Percentiles rank a stretch among this genome's conserved stretches.
These are phyloP conservation scores for Penicillium fuscoglaucum DNA, from an alignment of 2,329 filamentous ascomycete species.

Conservation along the genomic window DNA sequence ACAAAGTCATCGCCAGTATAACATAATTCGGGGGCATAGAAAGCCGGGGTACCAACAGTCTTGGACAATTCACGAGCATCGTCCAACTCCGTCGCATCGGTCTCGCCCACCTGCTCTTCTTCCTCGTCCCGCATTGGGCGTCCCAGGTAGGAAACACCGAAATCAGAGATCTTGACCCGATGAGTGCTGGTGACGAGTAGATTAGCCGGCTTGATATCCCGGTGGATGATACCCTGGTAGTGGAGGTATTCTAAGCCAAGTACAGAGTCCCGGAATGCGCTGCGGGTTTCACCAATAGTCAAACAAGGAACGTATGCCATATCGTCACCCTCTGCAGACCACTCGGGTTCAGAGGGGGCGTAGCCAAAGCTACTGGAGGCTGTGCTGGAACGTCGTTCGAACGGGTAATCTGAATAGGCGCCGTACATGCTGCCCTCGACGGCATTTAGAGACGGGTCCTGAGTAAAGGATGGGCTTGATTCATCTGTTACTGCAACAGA, in stretches of 20 bases:
- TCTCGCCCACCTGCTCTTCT: constrained; percentile 73
- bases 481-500: constrained; percentile 48
- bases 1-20: constrained; percentile 71
- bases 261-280: constrained; percentile 87
- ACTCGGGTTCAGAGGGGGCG: constrained; percentile 47
- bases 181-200: constrained; percentile 82
- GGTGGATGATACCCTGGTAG: constrained; percentile 80
- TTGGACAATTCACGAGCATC: constrained; percentile 96
- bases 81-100: constrained; percentile 82
- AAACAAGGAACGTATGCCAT: constrained; percentile 92
- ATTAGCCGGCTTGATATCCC: constrained; percentile 87
- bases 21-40: constrained; percentile 95
- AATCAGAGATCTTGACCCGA: constrained; percentile 96
- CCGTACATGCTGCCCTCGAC: constrained; percentile 79
- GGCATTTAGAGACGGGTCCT: constrained; percentile 47
- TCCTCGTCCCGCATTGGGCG: constrained; percentile 82
- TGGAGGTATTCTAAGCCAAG: constrained; percentile 91
- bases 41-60: constrained; percentile 94
- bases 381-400: constrained; percentile 75
- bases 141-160: constrained; percentile 96
- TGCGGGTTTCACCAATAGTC: constrained; percentile 77
- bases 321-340: constrained; percentile 66
- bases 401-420: constrained; percentile 62
- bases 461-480: constrained; percentile 51
- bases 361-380: constrained; percentile 63